Base-by-base conservation (phyloP, 306 rosid genomes). In the Dalbergia cochinchinensis region DNA sequence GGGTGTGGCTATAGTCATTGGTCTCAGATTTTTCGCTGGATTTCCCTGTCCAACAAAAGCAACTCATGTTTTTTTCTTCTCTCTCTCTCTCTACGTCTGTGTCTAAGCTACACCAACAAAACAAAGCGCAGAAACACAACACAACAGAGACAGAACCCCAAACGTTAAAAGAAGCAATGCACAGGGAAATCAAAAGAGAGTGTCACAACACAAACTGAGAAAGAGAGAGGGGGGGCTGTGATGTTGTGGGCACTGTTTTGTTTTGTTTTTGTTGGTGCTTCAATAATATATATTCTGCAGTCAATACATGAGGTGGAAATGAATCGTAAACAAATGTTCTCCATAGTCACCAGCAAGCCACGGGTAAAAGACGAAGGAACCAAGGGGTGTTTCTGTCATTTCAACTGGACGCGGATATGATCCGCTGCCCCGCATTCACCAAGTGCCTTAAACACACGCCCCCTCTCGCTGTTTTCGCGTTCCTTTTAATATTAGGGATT, bases 51-150 rank as follows among this genome's bases (percentile, higher is more conserved):
- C 90, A 91, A 66, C 86, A 20, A 73, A 90, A 91, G 82, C 93
- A 94, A 83, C 92, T 88, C 98, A 94, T 94, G 19, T 65, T 76
- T 51, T 44, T 57, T 53, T 80, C 76, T 73, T 51, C 35, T 50
- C 41, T 80, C 76, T 48, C 3, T 10, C 50, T 45, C 13, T 45
- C 3, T 47, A 5, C 12, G 13, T 47, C 16, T 50, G 18, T 13
- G 57, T n/a, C 16, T 51, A 68, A 65, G 87, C 75, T 78, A 41
- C 34, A 44, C 59, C 69, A 19, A 59, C 62, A 75, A 50, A 75
- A 53, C 2, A 53, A 5, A 53, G 3, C 55, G 42, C 37, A 76
- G 45, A 35, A 53, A 37, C 41, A 37, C 41, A 37, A 59, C 34
- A 64, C 71, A 65, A 65, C 78, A 78, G 78, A 88, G 84, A 55